Percentiles rank a stretch among this genome's conserved stretches.
Conservation (phyloP, 495 filamentous ascomycete genomes). For the Echria macrotheca region DNA sequence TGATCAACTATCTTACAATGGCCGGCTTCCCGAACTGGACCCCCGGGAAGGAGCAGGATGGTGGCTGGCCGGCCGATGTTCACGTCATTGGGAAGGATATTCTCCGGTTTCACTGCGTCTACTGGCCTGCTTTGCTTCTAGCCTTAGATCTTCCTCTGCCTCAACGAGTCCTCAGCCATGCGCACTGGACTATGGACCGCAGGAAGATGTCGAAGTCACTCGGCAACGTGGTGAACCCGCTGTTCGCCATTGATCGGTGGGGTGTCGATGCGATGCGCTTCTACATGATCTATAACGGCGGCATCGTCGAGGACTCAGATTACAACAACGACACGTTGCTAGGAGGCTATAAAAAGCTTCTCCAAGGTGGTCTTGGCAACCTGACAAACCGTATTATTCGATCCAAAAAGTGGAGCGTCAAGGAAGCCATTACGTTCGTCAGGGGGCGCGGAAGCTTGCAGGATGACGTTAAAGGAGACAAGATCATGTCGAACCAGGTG, state of each 20-base stretch:
- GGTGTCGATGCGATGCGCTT: conserved; percentile 83
- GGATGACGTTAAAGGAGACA: too few species aligned
- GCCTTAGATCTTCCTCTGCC: conserved; percentile 81
- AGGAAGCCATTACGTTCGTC: conserved; percentile 39
- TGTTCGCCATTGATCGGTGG: conserved; percentile 85
- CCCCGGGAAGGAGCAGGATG: conserved; percentile 48
- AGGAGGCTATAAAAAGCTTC: conserved; percentile 67
- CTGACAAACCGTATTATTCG: conserved; percentile 63
- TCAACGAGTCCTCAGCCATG: conserved; percentile 76
- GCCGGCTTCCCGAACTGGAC: conserved; percentile 74
- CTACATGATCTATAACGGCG: conserved; percentile 75
- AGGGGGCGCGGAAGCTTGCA: too few species aligned
- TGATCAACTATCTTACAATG: conserved; percentile 88
- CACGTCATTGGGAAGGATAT: conserved; percentile 98
- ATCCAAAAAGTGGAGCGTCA: conserved; percentile 61
- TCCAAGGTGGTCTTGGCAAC: conserved; percentile 75
- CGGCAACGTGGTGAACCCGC: conserved; percentile 93
- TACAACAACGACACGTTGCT: conserved; percentile 77
- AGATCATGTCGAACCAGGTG: too few species aligned
- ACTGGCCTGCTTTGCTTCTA: conserved; percentile 96
- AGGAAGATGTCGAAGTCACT: conserved; percentile 94
- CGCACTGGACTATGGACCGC: conserved; percentile 86
- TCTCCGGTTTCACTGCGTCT: conserved; percentile 89
- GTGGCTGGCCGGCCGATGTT: conserved; percentile 84
- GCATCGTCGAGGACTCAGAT: conserved; percentile 67